phyloP scores from a whole-genome alignment of 768 basidiomycete genomes.

The Suillus tomentosus region DNA sequence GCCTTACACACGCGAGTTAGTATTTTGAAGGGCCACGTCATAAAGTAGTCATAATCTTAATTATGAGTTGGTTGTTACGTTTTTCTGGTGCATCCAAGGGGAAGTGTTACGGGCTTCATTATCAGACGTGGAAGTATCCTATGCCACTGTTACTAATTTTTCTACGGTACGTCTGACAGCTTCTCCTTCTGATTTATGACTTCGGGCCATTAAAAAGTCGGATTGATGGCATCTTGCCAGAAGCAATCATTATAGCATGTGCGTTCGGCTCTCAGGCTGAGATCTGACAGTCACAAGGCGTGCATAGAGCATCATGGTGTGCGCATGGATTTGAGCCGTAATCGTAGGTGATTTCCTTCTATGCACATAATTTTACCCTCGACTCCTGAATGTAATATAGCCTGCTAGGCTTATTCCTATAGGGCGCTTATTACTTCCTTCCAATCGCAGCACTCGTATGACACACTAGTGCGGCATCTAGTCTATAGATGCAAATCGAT shows the following conservation, averaged over 20 bases:
- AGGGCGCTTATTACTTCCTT: neutral
- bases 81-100: neutral
- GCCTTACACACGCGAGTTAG: too few relatives aligned
- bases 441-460: neutral
- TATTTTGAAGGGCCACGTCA: neutral
- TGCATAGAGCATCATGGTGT: neutral
- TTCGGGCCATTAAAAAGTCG: neutral
- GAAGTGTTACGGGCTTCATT: neutral
- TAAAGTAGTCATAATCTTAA: neutral
- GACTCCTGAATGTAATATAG: neutral
- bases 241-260: neutral
- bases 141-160: neutral
- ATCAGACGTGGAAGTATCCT: neutral
- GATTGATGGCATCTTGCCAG: neutral
- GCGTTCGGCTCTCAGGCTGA: neutral
- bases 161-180: neutral
- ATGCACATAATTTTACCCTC: neutral
- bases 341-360: neutral
- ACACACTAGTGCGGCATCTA: neutral
- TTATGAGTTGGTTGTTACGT: neutral
- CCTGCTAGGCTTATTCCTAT: neutral
- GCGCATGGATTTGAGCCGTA: neutral
- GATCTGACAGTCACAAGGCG: neutral
- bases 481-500: neutral
- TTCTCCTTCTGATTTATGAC: neutral